phyloP scores from a whole-genome alignment of 2,329 filamentous ascomycete species.

The Exophiala viscosa region DNA sequence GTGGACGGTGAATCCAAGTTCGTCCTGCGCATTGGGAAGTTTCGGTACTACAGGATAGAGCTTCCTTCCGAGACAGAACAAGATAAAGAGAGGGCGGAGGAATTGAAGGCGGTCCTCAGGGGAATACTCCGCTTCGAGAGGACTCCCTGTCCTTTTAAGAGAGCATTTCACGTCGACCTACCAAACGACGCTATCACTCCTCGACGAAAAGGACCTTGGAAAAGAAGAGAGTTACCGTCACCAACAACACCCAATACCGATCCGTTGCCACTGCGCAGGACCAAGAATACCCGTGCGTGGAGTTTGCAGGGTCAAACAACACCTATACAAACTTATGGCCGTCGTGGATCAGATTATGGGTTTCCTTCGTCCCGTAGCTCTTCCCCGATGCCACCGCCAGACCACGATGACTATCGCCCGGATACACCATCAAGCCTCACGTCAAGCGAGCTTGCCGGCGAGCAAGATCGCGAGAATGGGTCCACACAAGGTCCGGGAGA shows the following conservation, averaged over 20 bases:
- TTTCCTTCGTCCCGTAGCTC: conserved; percentile 15
- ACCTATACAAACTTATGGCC: conserved; percentile 19
- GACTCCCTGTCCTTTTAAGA: conserved; percentile 79
- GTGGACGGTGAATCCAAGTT: conserved; percentile 81
- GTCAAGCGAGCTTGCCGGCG: conserved; percentile 19
- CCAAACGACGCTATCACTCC: conserved; percentile 66
- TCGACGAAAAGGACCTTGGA: conserved; percentile 66
- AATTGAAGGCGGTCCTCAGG: conserved; percentile 66
- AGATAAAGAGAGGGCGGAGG: conserved; percentile 60
- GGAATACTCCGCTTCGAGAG: conserved; percentile 80
- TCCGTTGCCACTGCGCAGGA: conserved; percentile 11
- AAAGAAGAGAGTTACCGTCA: conserved; percentile 54
- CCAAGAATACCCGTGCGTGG: conserved; percentile 23
- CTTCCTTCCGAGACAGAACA: conserved; percentile 64
- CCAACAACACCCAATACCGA: conserved; percentile 29
- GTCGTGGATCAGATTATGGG: conserved; percentile 25
- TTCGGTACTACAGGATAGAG: conserved; percentile 89
- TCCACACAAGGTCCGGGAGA: conserved; percentile 9
- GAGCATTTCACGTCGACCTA: conserved; percentile 69
- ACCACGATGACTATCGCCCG: conserved; percentile 9
- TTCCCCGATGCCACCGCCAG: conserved; percentile 13
- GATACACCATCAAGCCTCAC: conserved; percentile 22
- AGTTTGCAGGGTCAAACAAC: conserved; percentile 20
- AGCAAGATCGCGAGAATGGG: conserved; percentile 3
- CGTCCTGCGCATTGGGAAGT: conserved; percentile 76